These are phyloP conservation scores for Amphicarpaea edgeworthii DNA, from an alignment of 306 rosid species.

Conservation along the genomic window DNA sequence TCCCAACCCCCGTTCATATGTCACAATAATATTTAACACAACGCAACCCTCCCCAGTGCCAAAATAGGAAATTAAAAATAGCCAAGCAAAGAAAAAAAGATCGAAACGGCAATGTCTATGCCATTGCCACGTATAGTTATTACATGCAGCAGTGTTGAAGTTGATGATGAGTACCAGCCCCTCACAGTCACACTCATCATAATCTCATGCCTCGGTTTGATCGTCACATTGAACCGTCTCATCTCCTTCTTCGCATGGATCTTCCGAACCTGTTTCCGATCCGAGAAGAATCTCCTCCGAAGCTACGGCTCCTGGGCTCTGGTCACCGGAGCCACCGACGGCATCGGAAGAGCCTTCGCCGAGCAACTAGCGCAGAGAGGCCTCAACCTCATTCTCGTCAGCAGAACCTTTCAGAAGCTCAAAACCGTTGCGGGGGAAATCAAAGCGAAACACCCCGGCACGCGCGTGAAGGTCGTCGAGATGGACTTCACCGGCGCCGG, in stretches of 20 bases:
- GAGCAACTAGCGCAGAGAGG: slow-evolving; percentile 37
- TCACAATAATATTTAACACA: neutral
- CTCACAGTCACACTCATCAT: neutral
- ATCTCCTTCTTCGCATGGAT: slow-evolving; percentile 34
- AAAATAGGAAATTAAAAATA: too few species aligned
- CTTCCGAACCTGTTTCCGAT: slow-evolving; percentile 34
- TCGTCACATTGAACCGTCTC: slow-evolving; percentile 1
- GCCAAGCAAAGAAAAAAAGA: too few species aligned
- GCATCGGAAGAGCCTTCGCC: slow-evolving; percentile 58
- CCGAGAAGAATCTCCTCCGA: slow-evolving; percentile 39
- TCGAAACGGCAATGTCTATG: too few species aligned
- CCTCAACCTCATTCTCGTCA: slow-evolving; percentile 68
- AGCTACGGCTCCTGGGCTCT: slow-evolving; percentile 59
- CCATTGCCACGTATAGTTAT: neutral
- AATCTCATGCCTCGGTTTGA: slow-evolving; percentile 46
- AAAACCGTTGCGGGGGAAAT: slow-evolving; percentile 57
- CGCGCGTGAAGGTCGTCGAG: slow-evolving; percentile 38
- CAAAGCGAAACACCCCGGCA: slow-evolving; percentile 41
- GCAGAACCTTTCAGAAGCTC: slow-evolving; percentile 65
- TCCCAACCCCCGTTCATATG: neutral
- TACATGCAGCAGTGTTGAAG: neutral
- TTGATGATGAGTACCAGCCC: neutral
- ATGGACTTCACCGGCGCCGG: slow-evolving; percentile 65
- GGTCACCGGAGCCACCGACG: slow-evolving; percentile 60
- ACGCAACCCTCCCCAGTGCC: neutral